Conservation (phyloP, 331 rosid species). For the Cydonia oblonga region DNA sequence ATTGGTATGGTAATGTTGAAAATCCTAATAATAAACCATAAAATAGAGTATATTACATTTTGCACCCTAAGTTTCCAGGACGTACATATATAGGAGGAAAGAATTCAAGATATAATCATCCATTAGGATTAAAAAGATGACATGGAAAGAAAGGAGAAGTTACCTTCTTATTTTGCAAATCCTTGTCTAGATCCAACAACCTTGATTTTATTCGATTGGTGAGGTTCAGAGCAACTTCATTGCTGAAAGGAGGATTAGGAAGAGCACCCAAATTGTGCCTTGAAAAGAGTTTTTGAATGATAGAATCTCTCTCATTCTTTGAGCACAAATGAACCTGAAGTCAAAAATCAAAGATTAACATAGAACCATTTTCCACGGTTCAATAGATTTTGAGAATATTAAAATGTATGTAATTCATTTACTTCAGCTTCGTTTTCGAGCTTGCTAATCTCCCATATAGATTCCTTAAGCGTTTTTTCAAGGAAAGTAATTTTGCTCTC, state of each 20-base stretch:
- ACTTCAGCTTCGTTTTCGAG: conserved; percentile 81
- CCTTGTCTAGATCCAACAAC: conserved; percentile 61
- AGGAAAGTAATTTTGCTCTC: conserved; percentile 32
- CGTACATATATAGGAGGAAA: not conserved
- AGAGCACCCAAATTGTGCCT: conserved; percentile 67
- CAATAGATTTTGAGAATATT: conserved; percentile 2
- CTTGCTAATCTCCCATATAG: conserved; percentile 54
- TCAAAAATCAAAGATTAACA: conserved; percentile 20
- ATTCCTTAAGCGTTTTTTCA: conserved; percentile 21
- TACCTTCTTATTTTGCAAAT: conserved; percentile 71
- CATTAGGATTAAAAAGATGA: not conserved
- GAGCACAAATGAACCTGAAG: conserved; percentile 60
- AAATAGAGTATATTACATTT: no score
- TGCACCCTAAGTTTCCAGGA: not conserved
- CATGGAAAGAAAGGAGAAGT: not conserved
- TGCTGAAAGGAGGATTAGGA: conserved; percentile 52
- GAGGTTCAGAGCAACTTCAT: conserved; percentile 53
- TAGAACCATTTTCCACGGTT: conserved; percentile 4
- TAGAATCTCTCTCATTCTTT: conserved; percentile 73
- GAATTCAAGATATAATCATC: not conserved
- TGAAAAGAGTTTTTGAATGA: conserved; percentile 40
- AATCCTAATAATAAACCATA: no score
- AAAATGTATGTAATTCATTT: conserved; percentile 21
- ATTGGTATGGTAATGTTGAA: not conserved
- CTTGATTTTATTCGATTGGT: conserved; percentile 61